Percentiles rank a stretch among this genome's conserved stretches.
Conservation (phyloP, 805 yeast species). For the Schwanniomyces pseudopolymorphus region DNA sequence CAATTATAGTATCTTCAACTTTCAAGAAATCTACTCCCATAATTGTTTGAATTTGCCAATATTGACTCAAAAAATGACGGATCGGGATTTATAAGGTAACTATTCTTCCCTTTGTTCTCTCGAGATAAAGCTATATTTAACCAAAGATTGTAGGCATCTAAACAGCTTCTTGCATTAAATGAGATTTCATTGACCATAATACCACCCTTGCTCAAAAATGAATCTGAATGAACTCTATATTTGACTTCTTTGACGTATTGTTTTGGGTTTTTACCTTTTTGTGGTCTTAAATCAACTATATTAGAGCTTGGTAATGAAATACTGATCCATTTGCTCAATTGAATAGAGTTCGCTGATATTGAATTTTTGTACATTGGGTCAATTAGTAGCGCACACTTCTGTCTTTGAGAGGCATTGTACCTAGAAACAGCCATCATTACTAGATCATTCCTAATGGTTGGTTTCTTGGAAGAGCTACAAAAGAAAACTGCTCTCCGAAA, state of each 20-base stretch:
- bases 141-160: constrained; percentile 32
- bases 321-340: constrained; percentile 38
- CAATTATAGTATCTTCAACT: constrained; percentile 34
- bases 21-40: constrained; percentile 32
- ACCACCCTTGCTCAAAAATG: constrained; percentile 34
- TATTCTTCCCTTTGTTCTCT: constrained; percentile 37
- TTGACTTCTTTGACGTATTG: constrained; percentile 42
- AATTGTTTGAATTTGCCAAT: constrained; percentile 21
- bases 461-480: constrained; percentile 35
- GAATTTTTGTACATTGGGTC: constrained; percentile 39
- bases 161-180: constrained; percentile 30
- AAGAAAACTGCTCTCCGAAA: constrained; percentile 40
- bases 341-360: constrained; percentile 28
- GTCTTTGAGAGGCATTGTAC: constrained; percentile 25
- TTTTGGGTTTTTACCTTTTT: constrained; percentile 23
- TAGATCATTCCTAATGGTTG: constrained; percentile 42
- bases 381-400: constrained; percentile 32
- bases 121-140: constrained; percentile 39
- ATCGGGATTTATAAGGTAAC: constrained; percentile 24
- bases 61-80: constrained; percentile 26
- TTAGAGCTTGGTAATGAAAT: constrained; percentile 38
- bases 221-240: constrained; percentile 36
- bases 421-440: constrained; percentile 34
- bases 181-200: constrained; percentile 30
- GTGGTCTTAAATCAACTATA: constrained; percentile 39